Conservation (phyloP, 2,329 filamentous ascomycete genomes). For the Talaromyces sp. region DNA sequence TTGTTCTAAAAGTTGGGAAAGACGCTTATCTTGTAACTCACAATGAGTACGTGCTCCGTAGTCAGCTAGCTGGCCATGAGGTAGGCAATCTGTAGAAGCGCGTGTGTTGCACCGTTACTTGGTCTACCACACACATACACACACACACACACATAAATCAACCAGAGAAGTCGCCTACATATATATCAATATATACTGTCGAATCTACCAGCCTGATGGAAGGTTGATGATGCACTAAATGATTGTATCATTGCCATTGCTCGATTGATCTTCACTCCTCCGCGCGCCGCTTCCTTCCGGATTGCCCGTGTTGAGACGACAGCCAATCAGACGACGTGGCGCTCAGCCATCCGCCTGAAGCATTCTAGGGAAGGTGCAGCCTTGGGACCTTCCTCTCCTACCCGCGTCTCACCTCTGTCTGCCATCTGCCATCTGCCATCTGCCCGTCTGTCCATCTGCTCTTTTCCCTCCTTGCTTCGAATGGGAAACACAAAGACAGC, state of each 20-base stretch:
- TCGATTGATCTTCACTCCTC: constrained; percentile 7
- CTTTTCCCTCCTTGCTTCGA: neutral
- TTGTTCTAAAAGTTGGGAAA: neutral
- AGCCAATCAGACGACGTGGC: constrained; percentile 7
- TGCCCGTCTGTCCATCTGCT: neutral
- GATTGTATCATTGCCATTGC: too few species aligned
- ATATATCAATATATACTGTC: neutral
- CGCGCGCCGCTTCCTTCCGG: constrained; percentile 3
- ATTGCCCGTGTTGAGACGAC: neutral
- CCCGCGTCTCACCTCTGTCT: neutral
- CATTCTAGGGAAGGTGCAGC: constrained; percentile 6
- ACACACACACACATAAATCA: neutral
- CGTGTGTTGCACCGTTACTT: neutral
- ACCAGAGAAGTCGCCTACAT: neutral
- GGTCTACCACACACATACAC: neutral
- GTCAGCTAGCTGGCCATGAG: neutral
- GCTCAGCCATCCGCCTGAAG: constrained; percentile 3
- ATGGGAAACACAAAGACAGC: neutral
- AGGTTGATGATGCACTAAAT: neutral
- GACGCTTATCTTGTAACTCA: neutral
- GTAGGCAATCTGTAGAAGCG: neutral
- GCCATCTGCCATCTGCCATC: too few species aligned
- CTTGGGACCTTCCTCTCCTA: neutral
- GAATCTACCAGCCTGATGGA: neutral
- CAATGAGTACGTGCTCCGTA: neutral